A percentile compares a stretch with the other conserved stretches of the same genome.
phyloP scores from a whole-genome alignment of 441 rosid genomes.

The Jatropha podagrica region DNA sequence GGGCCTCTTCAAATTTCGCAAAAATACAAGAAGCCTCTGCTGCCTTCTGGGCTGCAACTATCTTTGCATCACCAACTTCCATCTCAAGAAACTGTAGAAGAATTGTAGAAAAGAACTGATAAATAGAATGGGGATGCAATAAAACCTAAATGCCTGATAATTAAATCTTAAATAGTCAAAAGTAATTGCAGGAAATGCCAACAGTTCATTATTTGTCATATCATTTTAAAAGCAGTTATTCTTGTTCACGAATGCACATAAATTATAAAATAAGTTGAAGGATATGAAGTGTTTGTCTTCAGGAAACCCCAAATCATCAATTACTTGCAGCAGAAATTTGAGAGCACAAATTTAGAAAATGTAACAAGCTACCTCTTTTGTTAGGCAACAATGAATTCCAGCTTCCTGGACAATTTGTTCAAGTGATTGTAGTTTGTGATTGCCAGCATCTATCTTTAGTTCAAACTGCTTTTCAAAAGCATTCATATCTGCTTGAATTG shows the following conservation, averaged over 20 bases:
- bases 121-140: not conserved
- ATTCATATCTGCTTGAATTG: slow-evolving; percentile 49
- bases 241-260: not conserved
- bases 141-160: not conserved
- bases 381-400: slow-evolving; percentile 42
- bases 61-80: slow-evolving; percentile 75
- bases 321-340: not conserved
- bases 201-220: not conserved
- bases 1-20: slow-evolving; percentile 94
- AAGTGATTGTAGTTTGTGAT: slow-evolving; percentile 49
- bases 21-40: slow-evolving; percentile 69
- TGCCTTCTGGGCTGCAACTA: slow-evolving; percentile 57
- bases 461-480: slow-evolving; percentile 57
- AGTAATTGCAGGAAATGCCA: not conserved
- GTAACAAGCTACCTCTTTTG: slow-evolving; percentile 54
- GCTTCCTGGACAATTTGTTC: slow-evolving; percentile 46
- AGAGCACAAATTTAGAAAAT: slow-evolving; percentile 5
- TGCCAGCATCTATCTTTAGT: slow-evolving; percentile 42
- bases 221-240: not conserved
- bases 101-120: slow-evolving; percentile 7
- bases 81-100: slow-evolving; percentile 66
- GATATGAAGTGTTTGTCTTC: not conserved
- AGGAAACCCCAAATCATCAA: slow-evolving; percentile 7
- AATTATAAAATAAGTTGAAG: not conserved
- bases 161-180: not conserved